Conservation (phyloP, 768 basidiomycete genomes). For the Lepiota brunneoincarnata region DNA sequence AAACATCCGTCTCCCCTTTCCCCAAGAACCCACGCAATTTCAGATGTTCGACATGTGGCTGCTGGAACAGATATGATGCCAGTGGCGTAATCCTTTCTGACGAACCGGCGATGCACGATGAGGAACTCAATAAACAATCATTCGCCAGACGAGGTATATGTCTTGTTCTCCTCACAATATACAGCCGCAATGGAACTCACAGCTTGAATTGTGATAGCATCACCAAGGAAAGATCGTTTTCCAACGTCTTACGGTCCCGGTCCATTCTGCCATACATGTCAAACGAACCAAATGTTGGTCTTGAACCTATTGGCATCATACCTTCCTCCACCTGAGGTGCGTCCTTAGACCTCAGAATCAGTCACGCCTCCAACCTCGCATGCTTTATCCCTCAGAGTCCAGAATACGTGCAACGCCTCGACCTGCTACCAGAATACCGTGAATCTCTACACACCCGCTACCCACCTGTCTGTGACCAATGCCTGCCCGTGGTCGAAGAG, state of each 20-base stretch:
- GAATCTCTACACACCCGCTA: conserved; percentile 77
- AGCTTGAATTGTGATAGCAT: conserved; percentile 38
- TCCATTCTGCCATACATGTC: conserved; percentile 84
- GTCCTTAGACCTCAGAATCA: conserved; percentile 22
- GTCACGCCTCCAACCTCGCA: conserved; percentile 4
- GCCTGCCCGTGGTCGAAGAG: conserved; percentile 78
- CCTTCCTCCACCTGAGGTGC: conserved; percentile 73
- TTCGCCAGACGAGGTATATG: conserved; percentile 71
- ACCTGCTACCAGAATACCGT: conserved; percentile 67
- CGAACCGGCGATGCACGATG: conserved; percentile 86
- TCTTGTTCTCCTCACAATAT: neutral
- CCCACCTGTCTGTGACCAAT: conserved; percentile 79
- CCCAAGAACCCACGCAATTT: conserved; percentile 55
- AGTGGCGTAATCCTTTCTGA: conserved; percentile 79
- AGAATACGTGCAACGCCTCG: conserved; percentile 61
- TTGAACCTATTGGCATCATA: conserved; percentile 88
- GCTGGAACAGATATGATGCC: conserved; percentile 73
- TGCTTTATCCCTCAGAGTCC: conserved; percentile 50
- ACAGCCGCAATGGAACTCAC: neutral
- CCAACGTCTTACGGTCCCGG: conserved; percentile 58
- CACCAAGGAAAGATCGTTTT: conserved; percentile 66
- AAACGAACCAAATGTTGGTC: conserved; percentile 89
- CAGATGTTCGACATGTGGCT: conserved; percentile 63
- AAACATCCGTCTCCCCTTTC: conserved; percentile 34
- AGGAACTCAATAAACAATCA: conserved; percentile 62